phyloP scores from a whole-genome alignment of 2,329 filamentous ascomycete genomes.

The Calonectria pteridis region DNA sequence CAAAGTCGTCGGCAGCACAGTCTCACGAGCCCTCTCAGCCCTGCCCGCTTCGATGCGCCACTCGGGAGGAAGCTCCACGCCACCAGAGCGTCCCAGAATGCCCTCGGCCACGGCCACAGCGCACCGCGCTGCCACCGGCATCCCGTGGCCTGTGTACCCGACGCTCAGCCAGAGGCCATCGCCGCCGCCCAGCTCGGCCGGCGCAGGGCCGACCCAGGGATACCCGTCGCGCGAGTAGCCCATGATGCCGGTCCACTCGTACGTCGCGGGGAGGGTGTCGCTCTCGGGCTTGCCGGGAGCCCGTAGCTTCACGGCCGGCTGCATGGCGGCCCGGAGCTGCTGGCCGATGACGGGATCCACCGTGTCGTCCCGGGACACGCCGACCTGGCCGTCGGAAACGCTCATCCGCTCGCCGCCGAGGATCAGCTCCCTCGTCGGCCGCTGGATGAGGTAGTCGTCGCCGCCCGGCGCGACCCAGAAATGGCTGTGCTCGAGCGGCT shows the following conservation, averaged over 20 bases:
- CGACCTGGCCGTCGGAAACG: slow-evolving; percentile 61
- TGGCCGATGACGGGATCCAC: slow-evolving; percentile 67
- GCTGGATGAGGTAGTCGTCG: slow-evolving; percentile 81
- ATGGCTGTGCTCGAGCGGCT: slow-evolving; percentile 68
- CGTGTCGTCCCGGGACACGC: slow-evolving; percentile 69
- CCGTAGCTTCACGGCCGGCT: slow-evolving; percentile 57
- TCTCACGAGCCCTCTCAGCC: slow-evolving; percentile 35
- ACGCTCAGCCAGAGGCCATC: slow-evolving; percentile 69
- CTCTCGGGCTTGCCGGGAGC: slow-evolving; percentile 50
- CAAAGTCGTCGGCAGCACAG: slow-evolving; percentile 40
- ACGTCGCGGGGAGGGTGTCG: slow-evolving; percentile 63
- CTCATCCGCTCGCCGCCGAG: slow-evolving; percentile 76
- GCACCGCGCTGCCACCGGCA: slow-evolving; percentile 78
- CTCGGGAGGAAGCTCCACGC: slow-evolving; percentile 58
- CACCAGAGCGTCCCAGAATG: slow-evolving; percentile 60
- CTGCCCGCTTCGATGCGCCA: slow-evolving; percentile 55
- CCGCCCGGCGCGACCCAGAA: slow-evolving; percentile 66
- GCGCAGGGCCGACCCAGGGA: slow-evolving; percentile 80
- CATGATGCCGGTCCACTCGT: slow-evolving; percentile 87
- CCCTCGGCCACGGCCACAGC: slow-evolving; percentile 73
- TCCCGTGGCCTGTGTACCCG: slow-evolving; percentile 81
- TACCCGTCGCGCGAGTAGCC: slow-evolving; percentile 76
- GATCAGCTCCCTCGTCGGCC: slow-evolving; percentile 72
- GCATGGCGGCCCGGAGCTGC: slow-evolving; percentile 65
- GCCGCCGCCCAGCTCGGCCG: slow-evolving; percentile 59